Conservation (phyloP, 805 yeast species). For the Priceomyces castillae region DNA sequence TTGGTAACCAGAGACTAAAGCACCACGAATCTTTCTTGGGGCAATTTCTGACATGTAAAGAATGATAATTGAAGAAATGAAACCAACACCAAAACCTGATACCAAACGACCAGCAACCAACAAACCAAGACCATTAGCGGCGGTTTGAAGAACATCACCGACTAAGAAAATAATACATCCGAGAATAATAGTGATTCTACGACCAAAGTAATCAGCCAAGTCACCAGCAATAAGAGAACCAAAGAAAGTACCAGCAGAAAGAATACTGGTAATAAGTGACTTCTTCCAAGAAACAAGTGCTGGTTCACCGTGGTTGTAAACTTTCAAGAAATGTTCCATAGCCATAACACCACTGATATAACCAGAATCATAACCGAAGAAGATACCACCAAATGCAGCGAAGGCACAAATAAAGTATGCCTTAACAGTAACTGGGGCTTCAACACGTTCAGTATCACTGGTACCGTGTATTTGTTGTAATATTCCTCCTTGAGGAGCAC, state of each 20-base stretch:
- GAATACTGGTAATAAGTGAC: conserved; percentile 20
- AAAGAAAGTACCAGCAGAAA: conserved; percentile 43
- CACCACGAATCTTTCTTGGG: conserved; percentile 45
- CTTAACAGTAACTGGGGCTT: conserved; percentile 7
- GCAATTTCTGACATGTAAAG: conserved; percentile 40
- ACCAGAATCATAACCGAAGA: conserved; percentile 44
- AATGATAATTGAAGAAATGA: conserved; percentile 39
- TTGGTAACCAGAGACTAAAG: conserved; percentile 39
- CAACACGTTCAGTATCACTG: conserved; percentile 2
- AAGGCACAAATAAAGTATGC: conserved; percentile 7
- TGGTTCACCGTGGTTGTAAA: conserved; percentile 1
- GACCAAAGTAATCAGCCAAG: conserved; percentile 36
- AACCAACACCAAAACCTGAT: conserved; percentile 43
- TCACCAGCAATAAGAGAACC: conserved; percentile 39
- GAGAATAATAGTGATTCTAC: conserved; percentile 39
- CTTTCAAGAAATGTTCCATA: conserved; percentile 25
- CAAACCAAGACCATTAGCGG: conserved; percentile 31
- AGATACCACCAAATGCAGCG: conserved; percentile 38
- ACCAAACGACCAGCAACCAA: conserved; percentile 39
- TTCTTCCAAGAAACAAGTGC: conserved; percentile 10
- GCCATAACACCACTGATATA: conserved; percentile 43
- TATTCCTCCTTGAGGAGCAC: neutral
- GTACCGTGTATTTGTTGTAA: neutral
- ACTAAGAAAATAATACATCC: conserved; percentile 34
- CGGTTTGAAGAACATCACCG: conserved; percentile 39